Evolutionary conservation across 2,329 filamentous ascomycete species (phyloP), one percentile per base, ranked within the genome.

Genomic region (Phoma herbarum): DNA sequence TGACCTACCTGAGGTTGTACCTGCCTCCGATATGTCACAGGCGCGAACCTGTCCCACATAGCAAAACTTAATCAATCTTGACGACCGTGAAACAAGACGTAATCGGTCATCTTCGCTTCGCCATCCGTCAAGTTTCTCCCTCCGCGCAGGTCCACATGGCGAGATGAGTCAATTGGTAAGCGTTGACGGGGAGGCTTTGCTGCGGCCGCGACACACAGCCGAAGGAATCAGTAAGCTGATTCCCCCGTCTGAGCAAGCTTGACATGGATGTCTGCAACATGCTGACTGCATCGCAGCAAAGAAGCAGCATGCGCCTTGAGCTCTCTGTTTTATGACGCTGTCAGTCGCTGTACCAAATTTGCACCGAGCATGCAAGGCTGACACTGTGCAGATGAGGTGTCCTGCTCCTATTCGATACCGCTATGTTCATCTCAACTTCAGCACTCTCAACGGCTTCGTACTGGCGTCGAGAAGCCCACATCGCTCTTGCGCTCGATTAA

Each of bases 141-240:
- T 33, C 22, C 12, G 26, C 28, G 26, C 9, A 16, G 8, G 3
- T 26, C 28, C 11, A 20, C 14, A 18, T 29, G 29, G n/a, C n/a
- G 5, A 39, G 14, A 11, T 41, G 10, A 41, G 18, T 23, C 37
- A 41, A 23, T 1, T 5, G 37, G 18, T 23, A 41, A 41, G 35
- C 10, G 39, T 29, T n/a, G 18, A 39, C 14, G 23, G 29, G 11
- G 18, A 26, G 41, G 16, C 28, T 45, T 39, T 22, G 16, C 48
- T 39, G 37, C 14, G 25, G 46, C 11, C 12, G 9, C 25, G 41
- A 51, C 9, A 31, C 46, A 46, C 41, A 29, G 20, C 9, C 18
- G 25, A 41, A 46, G 50, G 45, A 44, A 44, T 18, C 45, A 39
- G 31, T 31, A 29, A 50, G 49, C 42, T 49, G 43, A 43, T 42